Conservation (phyloP, 805 yeast genomes). For the Schwanniomyces pseudopolymorphus region DNA sequence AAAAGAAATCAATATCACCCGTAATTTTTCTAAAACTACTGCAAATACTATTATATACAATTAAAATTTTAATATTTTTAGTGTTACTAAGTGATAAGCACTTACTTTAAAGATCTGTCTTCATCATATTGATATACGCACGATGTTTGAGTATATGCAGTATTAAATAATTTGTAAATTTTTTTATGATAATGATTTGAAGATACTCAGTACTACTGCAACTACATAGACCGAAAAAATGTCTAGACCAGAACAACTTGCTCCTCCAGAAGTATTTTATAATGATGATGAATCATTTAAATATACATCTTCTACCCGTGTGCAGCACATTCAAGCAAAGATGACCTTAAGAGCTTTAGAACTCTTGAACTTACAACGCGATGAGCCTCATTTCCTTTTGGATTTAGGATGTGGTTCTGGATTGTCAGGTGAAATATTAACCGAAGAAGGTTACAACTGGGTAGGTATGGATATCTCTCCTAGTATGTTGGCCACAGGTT, state of each 20-base stretch:
- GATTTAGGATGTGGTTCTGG: constrained; percentile 99
- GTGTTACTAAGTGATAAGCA: no score
- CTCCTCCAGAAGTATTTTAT: constrained; percentile 95
- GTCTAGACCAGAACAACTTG: constrained; percentile 96
- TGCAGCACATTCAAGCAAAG: constrained; percentile 96
- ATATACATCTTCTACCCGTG: constrained; percentile 92
- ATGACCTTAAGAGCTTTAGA: constrained; percentile 96
- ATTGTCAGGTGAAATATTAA: constrained; percentile 86
- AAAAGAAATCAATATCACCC: no score
- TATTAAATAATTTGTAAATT: neutral
- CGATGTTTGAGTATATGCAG: neutral
- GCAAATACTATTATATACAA: no score
- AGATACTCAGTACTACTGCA: neutral
- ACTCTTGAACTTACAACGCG: constrained; percentile 65
- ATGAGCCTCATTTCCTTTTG: constrained; percentile 64
- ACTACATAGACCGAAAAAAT: constrained; percentile 30
- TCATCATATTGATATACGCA: neutral
- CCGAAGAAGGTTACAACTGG: constrained; percentile 95
- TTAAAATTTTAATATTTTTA: no score
- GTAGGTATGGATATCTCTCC: constrained; percentile 96
- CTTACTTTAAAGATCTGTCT: no score
- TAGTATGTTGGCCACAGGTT: constrained; percentile 91
- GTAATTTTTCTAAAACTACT: no score
- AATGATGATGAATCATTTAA: constrained; percentile 87
- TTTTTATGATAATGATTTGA: neutral